Evolutionary conservation across 768 basidiomycete genomes (phyloP).

Genomic region (Lyophyllum semitale): DNA sequence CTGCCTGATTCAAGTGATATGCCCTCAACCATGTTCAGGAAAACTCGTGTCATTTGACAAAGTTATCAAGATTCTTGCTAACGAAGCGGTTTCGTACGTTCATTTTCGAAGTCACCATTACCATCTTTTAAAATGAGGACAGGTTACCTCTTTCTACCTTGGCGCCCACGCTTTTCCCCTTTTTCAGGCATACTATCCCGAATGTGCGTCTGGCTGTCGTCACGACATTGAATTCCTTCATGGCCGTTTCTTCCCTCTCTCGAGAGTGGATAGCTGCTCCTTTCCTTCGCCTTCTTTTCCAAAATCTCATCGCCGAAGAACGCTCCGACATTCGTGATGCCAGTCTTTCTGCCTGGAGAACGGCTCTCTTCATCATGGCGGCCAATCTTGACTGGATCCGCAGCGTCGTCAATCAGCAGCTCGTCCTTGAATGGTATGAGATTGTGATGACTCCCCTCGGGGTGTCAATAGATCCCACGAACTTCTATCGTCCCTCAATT

Average conservation of each 20-base stretch:
- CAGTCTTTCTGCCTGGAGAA: conserved; percentile 74
- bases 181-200: conserved; percentile 95
- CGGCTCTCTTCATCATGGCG: conserved; percentile 61
- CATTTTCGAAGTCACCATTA: background rate
- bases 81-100: conserved; percentile 72
- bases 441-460: conserved; percentile 91
- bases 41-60: conserved; percentile 78
- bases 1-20: background rate
- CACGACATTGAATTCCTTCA: conserved; percentile 84
- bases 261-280: conserved; percentile 78
- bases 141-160: conserved; percentile 83
- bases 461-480: conserved; percentile 64
- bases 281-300: conserved; percentile 85
- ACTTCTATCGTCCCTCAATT: conserved; percentile 68
- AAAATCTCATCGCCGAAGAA: conserved; percentile 93
- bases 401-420: conserved; percentile 53
- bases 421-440: conserved; percentile 82
- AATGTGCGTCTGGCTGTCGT: conserved; percentile 93
- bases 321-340: conserved; percentile 78
- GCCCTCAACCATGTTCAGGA: conserved; percentile 43
- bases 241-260: conserved; percentile 72
- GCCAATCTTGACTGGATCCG: conserved; percentile 50
- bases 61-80: conserved; percentile 77
- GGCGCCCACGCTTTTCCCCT: conserved; percentile 88
- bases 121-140: background rate